Base-by-base conservation (phyloP, 2,329 filamentous ascomycete species). In the Xenoacremonium recifei region DNA sequence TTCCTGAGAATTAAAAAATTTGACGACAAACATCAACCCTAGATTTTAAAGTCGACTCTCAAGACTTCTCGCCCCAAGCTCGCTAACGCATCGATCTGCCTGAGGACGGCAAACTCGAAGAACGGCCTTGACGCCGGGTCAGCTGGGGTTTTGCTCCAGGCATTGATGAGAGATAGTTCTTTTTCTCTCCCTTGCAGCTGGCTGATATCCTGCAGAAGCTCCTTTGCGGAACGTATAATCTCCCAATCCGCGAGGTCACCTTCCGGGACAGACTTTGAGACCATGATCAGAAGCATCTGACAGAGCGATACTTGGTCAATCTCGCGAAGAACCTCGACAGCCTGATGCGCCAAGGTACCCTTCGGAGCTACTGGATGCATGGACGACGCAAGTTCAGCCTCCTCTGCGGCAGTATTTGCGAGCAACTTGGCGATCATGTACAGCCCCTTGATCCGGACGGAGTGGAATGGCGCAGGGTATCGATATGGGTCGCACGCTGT, bases 271-370 rank as follows among this genome's bases (percentile, higher is more conserved):
- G 71, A 67, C 21, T 66, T 60, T 16, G 72, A 48, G 11, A 75
- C 65, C 51, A 82, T 66, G 27, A 70, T 62, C 40, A 80, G 62
- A 12, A 82, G 55, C 40, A 72, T 72, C 50, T 82, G 76, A 47
- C 73, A 75, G 37, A 80, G 61, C 9, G 71, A 74, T 3, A 77
- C 68, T 47, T 76, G 75, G 42, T 81, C 77, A 9, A 75, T 68
- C 13, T 67, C 64, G 4, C 58, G 55, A 15, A 80, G 51, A 0
- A 56, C 45, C 16, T 67, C 51, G 1, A 61, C 51, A 12, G 52
- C 48, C 37, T 53, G 43, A 33, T 51, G 34, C 16, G 57, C 53
- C n/a, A 63, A 37, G 38, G 45, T 39, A 30, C 47, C 45, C 2
- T 45, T 49, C 3, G 37, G 45, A 2, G 63, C 47, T 32, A 53